Evolutionary conservation across 2,329 filamentous ascomycete genomes (phyloP), one percentile per base, ranked within the genome.

Genomic region (Apiospora malaysiana): DNA sequence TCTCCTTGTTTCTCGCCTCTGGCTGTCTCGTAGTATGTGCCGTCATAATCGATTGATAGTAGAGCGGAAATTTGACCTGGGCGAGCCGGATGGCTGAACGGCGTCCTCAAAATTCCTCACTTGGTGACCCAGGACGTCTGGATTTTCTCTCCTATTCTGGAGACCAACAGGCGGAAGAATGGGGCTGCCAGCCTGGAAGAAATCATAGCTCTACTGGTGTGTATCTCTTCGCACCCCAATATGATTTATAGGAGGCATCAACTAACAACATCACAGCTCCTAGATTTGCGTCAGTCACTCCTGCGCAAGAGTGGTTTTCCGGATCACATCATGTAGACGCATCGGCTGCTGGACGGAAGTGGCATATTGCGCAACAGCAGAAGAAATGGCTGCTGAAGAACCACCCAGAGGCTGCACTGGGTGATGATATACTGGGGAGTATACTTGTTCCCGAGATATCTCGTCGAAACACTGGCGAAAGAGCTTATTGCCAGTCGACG

Each of bases 301-400:
- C 70, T 70, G 37, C 45, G 70, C 73, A 46, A 75, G 73, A 63
- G 68, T 80, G 78, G 79, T 70, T 76, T 68, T 70, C 74, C 56
- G 68, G 74, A 59, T n/a, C 70, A 69, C 49, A 68, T 27, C 43
- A 45, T 16, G 59, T 46, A 14, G 25, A 66, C 18, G 42, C 45
- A 8, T 40, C 27, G 32, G 66, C 70, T n/a, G 43, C 72, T 67
- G 69, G 71, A 56, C 74, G 46, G 12, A 25, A 71, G n/a, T 79
- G 75, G 76, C 68, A 76, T 32, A 71, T 72, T 67, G 75, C 63
- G 63, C 75, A 73, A 63, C 75, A 72, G 49, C 78, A 80, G 71
- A 73, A 75, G 51, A 81, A 81, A 79, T 90, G 87, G 87, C 82
- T 90, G 4, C 76, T 84, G 63, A 85, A 85, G 56, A 79, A 79